Conservation (phyloP, 192 early-diverging fungal species). For the Spizellomyces sp. region DNA sequence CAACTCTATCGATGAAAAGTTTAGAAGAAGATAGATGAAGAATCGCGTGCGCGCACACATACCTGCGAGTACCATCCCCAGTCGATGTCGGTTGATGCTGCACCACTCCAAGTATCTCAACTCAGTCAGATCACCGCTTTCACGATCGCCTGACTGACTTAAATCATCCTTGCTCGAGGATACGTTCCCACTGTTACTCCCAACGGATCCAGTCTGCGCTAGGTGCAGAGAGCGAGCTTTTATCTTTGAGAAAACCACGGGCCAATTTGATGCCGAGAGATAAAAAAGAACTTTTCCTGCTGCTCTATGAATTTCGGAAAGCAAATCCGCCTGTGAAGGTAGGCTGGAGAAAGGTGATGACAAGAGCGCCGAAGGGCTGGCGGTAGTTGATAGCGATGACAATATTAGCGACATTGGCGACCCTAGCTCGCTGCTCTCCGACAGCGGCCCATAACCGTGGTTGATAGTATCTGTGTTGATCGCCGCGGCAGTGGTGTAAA, state of each 20-base stretch:
- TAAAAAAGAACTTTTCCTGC: constrained; percentile 85
- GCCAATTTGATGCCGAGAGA: constrained; percentile 89
- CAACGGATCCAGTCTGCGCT: constrained; percentile 36
- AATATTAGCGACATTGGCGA: too few relatives aligned
- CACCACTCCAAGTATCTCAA: constrained; percentile 86
- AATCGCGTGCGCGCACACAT: too few relatives aligned
- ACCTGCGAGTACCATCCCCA: constrained; percentile 51
- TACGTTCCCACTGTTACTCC: constrained; percentile 21
- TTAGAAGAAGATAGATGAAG: too few relatives aligned
- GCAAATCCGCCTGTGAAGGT: constrained; percentile 27
- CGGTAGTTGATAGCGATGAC: background rate
- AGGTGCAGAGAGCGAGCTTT: constrained; percentile 29
- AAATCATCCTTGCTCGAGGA: background rate
- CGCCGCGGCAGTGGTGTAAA: constrained; percentile 51
- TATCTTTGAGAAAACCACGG: constrained; percentile 58
- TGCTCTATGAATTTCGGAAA: constrained; percentile 74
- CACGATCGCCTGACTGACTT: constrained; percentile 7
- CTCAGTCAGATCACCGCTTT: constrained; percentile 62
- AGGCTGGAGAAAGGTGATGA: background rate
- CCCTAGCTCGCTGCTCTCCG: constrained; percentile 12
- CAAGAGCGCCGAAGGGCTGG: background rate
- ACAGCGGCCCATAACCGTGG: constrained; percentile 31
- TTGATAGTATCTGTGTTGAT: constrained; percentile 52
- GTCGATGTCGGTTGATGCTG: constrained; percentile 72
- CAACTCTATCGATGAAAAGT: too few relatives aligned